phyloP scores from a whole-genome alignment of 495 filamentous ascomycete genomes.

The Penicillium psychrofluorescens region DNA sequence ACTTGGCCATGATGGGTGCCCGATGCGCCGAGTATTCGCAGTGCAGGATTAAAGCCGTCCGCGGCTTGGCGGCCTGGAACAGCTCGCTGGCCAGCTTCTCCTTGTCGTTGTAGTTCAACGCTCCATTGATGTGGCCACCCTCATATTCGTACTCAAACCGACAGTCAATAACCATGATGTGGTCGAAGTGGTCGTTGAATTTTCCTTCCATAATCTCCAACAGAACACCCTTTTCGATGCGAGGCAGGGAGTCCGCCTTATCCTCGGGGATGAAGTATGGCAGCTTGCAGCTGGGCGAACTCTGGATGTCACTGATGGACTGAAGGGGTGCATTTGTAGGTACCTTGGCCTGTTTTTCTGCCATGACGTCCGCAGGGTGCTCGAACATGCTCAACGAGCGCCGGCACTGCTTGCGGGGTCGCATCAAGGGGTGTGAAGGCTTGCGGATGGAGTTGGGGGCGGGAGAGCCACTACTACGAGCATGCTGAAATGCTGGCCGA shows the following conservation, averaged over 20 bases:
- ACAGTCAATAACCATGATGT: slow-evolving; percentile 85
- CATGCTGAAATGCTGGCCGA: slow-evolving; percentile 53
- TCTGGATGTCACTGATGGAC: slow-evolving; percentile 71
- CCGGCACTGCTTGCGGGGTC: slow-evolving; percentile 81
- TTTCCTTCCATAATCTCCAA: slow-evolving; percentile 81
- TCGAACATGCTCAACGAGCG: slow-evolving; percentile 98
- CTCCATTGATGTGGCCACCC: slow-evolving; percentile 88
- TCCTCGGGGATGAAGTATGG: slow-evolving; percentile 82
- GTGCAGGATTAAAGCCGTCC: slow-evolving; percentile 83
- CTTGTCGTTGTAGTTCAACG: slow-evolving; percentile 94
- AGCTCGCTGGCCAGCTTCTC: slow-evolving; percentile 72
- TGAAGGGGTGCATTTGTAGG: slow-evolving; percentile 50
- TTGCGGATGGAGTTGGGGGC: slow-evolving; percentile 62
- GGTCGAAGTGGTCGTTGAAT: slow-evolving; percentile 64
- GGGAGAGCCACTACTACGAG: slow-evolving; percentile 63
- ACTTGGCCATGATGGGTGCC: slow-evolving; percentile 81
- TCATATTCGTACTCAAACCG: slow-evolving; percentile 99
- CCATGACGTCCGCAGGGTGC: slow-evolving; percentile 77
- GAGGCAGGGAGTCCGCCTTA: slow-evolving; percentile 74
- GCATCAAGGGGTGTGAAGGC: slow-evolving; percentile 59
- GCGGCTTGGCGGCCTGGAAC: slow-evolving; percentile 59
- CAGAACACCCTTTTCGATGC: slow-evolving; percentile 74
- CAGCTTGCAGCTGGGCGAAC: slow-evolving; percentile 60
- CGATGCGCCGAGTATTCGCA: slow-evolving; percentile 98
- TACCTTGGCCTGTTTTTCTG: slow-evolving; percentile 52